Percentiles rank a stretch among this genome's conserved stretches.
These are phyloP conservation scores for Fusarium begoniae DNA, from an alignment of 2,329 filamentous ascomycete species.

Conservation along the genomic window DNA sequence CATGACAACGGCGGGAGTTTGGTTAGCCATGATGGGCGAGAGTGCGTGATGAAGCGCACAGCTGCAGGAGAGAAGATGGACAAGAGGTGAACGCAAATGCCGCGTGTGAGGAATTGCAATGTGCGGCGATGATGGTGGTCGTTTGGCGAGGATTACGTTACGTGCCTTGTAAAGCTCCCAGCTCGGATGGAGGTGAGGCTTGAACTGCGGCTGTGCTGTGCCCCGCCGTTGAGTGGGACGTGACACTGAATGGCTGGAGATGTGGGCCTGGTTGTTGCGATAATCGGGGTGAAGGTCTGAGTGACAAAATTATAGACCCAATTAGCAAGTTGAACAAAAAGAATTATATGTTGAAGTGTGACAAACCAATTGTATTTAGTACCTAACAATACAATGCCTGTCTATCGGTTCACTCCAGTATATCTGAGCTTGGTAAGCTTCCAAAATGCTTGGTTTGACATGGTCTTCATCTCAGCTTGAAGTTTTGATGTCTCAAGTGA, in stretches of 20 bases:
- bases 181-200: slow-evolving; percentile 37
- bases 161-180: slow-evolving; percentile 43
- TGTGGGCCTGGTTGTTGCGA: slow-evolving; percentile 11
- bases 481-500: not conserved
- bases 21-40: slow-evolving; percentile 79
- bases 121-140: slow-evolving; percentile 35
- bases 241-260: slow-evolving; percentile 8
- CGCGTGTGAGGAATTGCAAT: slow-evolving; percentile 32
- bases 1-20: slow-evolving; percentile 99
- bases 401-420: not conserved
- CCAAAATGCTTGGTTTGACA: not conserved
- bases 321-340: not conserved
- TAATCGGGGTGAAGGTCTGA: slow-evolving; percentile 4
- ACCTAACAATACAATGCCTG: not conserved
- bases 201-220: slow-evolving; percentile 38
- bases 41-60: slow-evolving; percentile 38
- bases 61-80: slow-evolving; percentile 9
- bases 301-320: not conserved
- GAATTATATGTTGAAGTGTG: not conserved
- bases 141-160: slow-evolving; percentile 43
- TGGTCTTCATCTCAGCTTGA: not conserved
- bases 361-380: not conserved
- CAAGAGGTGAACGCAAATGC: slow-evolving; percentile 17
- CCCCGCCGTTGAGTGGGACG: slow-evolving; percentile 33
- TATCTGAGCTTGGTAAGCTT: not conserved